Evolutionary conservation across 352 stramenopile species (phyloP).

Genomic region (Pythium angustatum): DNA sequence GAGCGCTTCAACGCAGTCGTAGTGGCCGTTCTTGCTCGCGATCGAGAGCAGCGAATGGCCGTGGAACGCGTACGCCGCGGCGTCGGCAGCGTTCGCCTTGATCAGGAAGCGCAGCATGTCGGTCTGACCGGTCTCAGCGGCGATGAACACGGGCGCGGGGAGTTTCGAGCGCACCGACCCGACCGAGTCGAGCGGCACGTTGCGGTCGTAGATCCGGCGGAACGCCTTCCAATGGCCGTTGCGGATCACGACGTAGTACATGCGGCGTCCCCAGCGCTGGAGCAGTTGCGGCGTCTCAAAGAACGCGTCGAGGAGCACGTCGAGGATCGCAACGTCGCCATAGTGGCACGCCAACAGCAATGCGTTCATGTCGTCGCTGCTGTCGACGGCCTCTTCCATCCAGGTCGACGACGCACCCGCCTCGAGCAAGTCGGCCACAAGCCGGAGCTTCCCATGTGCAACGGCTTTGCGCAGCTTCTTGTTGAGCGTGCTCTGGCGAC

Average conservation of each 20-base stretch:
- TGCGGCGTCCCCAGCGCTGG: conserved; percentile 48
- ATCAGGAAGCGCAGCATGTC: conserved; percentile 58
- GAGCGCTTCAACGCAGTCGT: conserved; percentile 65
- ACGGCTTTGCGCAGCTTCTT: conserved; percentile 65
- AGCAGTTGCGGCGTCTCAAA: conserved; percentile 49
- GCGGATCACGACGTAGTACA: conserved; percentile 73
- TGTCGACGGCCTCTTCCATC: conserved; percentile 26
- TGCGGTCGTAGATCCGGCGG: conserved; percentile 47
- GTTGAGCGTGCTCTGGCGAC: conserved; percentile 39
- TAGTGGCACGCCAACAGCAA: conserved; percentile 61
- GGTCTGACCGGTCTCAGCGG: conserved; percentile 51
- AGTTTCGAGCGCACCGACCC: conserved; percentile 37
- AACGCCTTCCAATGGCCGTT: conserved; percentile 67
- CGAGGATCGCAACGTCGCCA: conserved; percentile 51
- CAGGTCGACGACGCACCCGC: conserved; percentile 60
- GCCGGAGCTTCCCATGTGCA: conserved; percentile 36
- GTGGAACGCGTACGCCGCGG: conserved; percentile 55
- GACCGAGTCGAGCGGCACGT: conserved; percentile 30
- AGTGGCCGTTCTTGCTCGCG: conserved; percentile 64
- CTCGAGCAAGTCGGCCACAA: conserved; percentile 58
- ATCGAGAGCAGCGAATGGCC: conserved; percentile 65
- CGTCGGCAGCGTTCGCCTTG: conserved; percentile 30
- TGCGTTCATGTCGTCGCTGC: conserved; percentile 46
- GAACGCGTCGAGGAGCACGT: conserved; percentile 62
- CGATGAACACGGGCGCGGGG: conserved; percentile 58